A percentile compares a stretch with the other conserved stretches of the same genome.
Conservation (phyloP, 1,284 basidiomycete species). For the Chiua sp. region DNA sequence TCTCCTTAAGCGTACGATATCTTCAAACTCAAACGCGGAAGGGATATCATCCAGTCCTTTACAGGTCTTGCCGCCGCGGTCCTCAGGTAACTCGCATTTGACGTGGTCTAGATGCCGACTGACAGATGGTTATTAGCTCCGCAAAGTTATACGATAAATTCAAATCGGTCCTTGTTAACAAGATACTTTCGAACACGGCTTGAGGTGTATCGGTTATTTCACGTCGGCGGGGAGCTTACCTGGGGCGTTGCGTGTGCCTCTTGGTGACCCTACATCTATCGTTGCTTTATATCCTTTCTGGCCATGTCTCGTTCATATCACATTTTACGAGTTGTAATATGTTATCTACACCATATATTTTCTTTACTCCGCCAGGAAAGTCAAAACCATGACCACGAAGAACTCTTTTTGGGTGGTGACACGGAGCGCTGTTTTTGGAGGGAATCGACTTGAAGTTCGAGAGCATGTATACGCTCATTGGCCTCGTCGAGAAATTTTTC, state of each 20-base stretch:
- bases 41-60: conserved; percentile 65
- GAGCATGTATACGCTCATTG: conserved; percentile 48
- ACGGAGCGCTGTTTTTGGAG: conserved; percentile 31
- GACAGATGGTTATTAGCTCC: conserved; percentile 47
- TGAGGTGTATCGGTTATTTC: conserved; percentile 16
- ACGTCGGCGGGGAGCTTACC: not conserved
- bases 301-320: conserved; percentile 2
- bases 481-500: conserved; percentile 74
- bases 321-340: not conserved
- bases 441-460: conserved; percentile 65
- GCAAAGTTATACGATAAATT: conserved; percentile 75
- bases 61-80: conserved; percentile 70
- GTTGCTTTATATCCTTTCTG: not conserved
- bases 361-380: not conserved
- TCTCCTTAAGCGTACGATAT: conserved; percentile 55
- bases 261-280: not conserved
- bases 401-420: conserved; percentile 2
- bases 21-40: conserved; percentile 62
- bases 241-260: not conserved
- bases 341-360: conserved; percentile 23
- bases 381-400: conserved; percentile 26
- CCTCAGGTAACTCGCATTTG: conserved; percentile 60
- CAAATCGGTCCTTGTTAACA: conserved; percentile 62
- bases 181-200: conserved; percentile 24
- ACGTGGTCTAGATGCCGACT: conserved; percentile 1